Percentiles rank a stretch among this genome's conserved stretches.
These are phyloP conservation scores for Anacardium occidentale DNA, from an alignment of 345 rosid species.

Conservation along the genomic window DNA sequence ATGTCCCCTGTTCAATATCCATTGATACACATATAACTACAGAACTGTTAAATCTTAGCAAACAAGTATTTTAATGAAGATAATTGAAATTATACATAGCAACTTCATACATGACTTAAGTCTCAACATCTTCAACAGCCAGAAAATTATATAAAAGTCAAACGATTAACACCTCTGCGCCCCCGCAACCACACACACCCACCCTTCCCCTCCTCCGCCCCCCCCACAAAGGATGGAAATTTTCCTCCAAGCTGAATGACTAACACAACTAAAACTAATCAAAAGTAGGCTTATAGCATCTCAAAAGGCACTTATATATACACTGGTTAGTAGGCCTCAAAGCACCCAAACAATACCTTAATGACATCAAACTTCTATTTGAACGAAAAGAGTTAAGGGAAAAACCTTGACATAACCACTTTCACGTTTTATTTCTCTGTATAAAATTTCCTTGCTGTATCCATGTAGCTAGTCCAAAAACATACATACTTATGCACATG, in stretches of 20 bases:
- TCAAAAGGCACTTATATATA: constrained; percentile 1
- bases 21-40: constrained; percentile 10
- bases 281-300: neutral
- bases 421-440: neutral
- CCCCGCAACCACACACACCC: neutral
- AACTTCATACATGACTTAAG: constrained; percentile 1
- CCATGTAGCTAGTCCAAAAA: neutral
- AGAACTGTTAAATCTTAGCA: constrained; percentile 6
- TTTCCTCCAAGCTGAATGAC: neutral
- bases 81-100: constrained; percentile 1
- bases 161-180: neutral
- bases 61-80: neutral
- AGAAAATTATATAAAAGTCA: constrained; percentile 3
- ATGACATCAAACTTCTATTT: neutral
- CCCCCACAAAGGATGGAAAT: neutral
- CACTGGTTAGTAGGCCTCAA: neutral
- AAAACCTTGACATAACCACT: neutral
- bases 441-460: neutral
- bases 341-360: neutral
- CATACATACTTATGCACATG: neutral
- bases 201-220: neutral
- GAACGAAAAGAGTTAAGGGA: too few species aligned
- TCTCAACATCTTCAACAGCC: constrained; percentile 1
- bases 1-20: constrained; percentile 60
- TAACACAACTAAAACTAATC: neutral